Evolutionary conservation across 148 eudicot genomes (phyloP).

Genomic region (Polygonum aviculare): DNA sequence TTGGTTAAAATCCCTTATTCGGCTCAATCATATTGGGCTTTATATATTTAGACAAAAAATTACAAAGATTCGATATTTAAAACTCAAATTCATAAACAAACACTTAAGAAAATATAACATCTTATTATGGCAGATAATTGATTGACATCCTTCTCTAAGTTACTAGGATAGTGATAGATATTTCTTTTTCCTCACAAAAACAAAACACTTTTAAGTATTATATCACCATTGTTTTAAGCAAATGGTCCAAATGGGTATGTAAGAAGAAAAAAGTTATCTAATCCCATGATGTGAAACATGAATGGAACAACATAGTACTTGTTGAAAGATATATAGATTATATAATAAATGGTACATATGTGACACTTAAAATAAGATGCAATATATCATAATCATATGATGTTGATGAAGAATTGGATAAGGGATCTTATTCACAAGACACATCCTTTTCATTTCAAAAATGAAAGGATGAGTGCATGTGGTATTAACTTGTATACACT

Average conservation of each 20-base stretch:
- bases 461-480: not conserved
- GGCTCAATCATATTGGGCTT: no score
- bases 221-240: not conserved
- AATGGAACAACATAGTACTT: conserved; percentile 4
- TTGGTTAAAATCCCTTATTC: no score
- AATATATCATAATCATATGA: conserved; percentile 4
- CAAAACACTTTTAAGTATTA: not conserved
- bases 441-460: not conserved
- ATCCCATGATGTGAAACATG: conserved; percentile 1
- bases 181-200: not conserved
- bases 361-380: conserved; percentile 1
- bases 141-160: not conserved
- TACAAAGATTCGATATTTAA: no score
- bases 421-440: conserved; percentile 4
- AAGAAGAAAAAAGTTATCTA: not conserved
- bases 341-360: not conserved
- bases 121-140: no score
- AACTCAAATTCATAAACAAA: no score
- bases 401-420: conserved; percentile 6
- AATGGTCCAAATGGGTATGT: not conserved
- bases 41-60: no score
- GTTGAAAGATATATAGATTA: not conserved
- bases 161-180: not conserved
- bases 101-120: no score
- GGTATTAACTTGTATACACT: not conserved